Evolutionary conservation across 140 eudicot species (phyloP).

Genomic region (Senecio squalidus): DNA sequence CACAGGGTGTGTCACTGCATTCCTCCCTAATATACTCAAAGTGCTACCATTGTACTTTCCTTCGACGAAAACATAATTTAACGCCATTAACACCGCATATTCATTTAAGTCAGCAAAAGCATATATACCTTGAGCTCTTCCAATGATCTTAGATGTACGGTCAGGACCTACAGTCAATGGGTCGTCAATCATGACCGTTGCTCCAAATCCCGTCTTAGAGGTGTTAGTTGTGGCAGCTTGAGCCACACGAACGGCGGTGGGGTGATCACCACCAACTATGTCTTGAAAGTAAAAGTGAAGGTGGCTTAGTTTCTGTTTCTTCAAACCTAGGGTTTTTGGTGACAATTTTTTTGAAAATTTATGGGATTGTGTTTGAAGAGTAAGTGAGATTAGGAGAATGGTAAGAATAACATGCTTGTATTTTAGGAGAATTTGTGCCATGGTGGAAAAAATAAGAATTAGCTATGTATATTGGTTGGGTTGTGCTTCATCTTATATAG

Average conservation of each 20-base stretch:
- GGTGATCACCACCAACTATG: constrained; percentile 20
- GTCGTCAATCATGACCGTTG: constrained; percentile 27
- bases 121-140: constrained; percentile 56
- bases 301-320: constrained; percentile 28
- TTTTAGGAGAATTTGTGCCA: constrained; percentile 18
- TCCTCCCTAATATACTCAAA: constrained; percentile 23
- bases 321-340: constrained; percentile 25
- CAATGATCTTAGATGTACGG: constrained; percentile 38
- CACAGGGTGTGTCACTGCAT: neutral
- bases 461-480: neutral
- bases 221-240: constrained; percentile 7
- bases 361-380: constrained; percentile 24
- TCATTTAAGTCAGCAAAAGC: constrained; percentile 19
- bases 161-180: constrained; percentile 44
- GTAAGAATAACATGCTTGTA: constrained; percentile 1
- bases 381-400: constrained; percentile 7
- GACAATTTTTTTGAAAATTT: constrained; percentile 29
- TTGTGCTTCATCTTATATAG: neutral
- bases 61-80: constrained; percentile 19
- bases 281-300: constrained; percentile 60
- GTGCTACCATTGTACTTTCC: constrained; percentile 44
- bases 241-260: constrained; percentile 31
- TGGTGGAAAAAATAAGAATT: neutral
- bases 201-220: constrained; percentile 31
- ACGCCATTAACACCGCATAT: constrained; percentile 14